Evolutionary conservation across 495 filamentous ascomycete species (phyloP).

Genomic region (Penicillium pancosmium): DNA sequence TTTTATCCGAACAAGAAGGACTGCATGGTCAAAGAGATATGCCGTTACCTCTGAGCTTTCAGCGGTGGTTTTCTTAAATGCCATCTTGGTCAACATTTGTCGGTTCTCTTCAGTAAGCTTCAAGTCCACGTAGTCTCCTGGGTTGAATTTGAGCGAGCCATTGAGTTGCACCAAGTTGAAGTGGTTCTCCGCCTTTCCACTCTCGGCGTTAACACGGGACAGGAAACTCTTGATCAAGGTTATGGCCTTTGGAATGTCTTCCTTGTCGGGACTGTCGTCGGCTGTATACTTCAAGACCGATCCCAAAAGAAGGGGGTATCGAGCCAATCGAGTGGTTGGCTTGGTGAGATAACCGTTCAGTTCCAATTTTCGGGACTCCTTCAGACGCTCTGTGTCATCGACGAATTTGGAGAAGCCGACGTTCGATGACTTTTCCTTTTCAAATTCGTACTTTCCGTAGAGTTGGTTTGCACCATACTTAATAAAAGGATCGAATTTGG

Average conservation of each 20-base stretch:
- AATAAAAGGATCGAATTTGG: constrained; percentile 94
- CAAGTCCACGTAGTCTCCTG: constrained; percentile 86
- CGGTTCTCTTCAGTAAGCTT: constrained; percentile 93
- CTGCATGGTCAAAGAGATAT: constrained; percentile 94
- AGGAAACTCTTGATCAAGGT: constrained; percentile 83
- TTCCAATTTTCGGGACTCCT: constrained; percentile 95
- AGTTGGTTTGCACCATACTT: constrained; percentile 95
- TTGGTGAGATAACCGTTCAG: constrained; percentile 98
- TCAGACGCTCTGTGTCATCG: constrained; percentile 93
- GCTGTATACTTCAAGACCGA: constrained; percentile 86
- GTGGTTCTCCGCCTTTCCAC: constrained; percentile 95
- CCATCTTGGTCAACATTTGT: constrained; percentile 89
- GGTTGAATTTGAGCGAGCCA: constrained; percentile 82
- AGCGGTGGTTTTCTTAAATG: constrained; percentile 86
- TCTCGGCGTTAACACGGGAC: constrained; percentile 87
- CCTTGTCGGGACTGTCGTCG: constrained; percentile 83
- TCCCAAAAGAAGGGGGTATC: constrained; percentile 94
- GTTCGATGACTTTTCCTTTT: constrained; percentile 90
- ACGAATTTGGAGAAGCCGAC: constrained; percentile 87
- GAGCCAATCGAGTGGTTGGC: constrained; percentile 91
- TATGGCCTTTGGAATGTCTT: constrained; percentile 88
- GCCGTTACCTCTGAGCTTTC: constrained; percentile 88
- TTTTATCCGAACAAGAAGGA: constrained; percentile 87
- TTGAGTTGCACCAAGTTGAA: constrained; percentile 94
- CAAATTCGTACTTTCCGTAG: constrained; percentile 96